These are phyloP conservation scores for Eucalyptus brandiana DNA, from an alignment of 345 rosid genomes.

Conservation along the genomic window DNA sequence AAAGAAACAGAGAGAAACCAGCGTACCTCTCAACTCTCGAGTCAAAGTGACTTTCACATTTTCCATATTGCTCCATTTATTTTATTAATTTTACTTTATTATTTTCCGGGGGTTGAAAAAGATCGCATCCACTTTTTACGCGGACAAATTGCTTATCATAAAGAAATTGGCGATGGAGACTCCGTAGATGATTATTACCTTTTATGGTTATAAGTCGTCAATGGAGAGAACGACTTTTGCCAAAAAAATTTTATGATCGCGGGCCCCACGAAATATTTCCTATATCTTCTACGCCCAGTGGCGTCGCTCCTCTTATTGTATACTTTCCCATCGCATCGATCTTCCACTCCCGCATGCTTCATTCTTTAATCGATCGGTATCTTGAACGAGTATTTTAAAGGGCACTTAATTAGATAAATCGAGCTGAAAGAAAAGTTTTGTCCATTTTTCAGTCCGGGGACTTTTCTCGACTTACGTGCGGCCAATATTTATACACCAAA, in stretches of 20 bases:
- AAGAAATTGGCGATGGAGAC: neutral
- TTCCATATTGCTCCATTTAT: neutral
- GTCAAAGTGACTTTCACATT: neutral
- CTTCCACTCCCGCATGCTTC: neutral
- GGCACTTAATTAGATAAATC: neutral
- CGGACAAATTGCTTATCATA: neutral
- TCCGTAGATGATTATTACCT: neutral
- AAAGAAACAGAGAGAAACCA: neutral
- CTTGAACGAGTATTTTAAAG: neutral
- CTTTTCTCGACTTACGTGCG: neutral
- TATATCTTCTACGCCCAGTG: neutral
- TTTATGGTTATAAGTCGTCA: neutral
- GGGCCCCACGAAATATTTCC: neutral
- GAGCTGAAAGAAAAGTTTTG: neutral
- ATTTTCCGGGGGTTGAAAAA: neutral
- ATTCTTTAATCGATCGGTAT: neutral
- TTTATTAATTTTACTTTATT: neutral
- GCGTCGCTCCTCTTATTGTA: neutral
- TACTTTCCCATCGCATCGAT: neutral
- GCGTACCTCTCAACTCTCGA: neutral
- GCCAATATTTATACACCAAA: neutral
- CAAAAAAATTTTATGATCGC: neutral
- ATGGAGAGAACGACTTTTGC: neutral
- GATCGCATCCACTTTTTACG: neutral
- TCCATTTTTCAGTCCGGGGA: neutral